Evolutionary conservation across 495 filamentous ascomycete genomes (phyloP).

Genomic region (Hypomontagnella monticulosa): DNA sequence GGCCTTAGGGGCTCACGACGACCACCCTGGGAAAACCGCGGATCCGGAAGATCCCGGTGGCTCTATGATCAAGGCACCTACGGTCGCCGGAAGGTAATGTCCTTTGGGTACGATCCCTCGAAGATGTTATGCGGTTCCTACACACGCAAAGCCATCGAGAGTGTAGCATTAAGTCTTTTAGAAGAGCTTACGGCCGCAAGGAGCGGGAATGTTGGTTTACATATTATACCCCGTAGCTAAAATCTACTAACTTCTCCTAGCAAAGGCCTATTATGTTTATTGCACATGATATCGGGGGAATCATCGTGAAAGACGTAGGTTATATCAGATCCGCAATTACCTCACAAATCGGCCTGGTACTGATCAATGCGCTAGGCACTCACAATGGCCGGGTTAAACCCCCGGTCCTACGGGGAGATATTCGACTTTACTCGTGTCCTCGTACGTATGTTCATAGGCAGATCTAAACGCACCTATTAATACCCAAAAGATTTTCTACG

Average conservation of each 20-base stretch:
- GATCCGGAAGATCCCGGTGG: neutral
- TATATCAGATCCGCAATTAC: neutral
- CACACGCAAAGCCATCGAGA: neutral
- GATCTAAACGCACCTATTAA: neutral
- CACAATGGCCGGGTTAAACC: slow-evolving; percentile 5
- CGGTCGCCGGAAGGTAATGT: slow-evolving; percentile 2
- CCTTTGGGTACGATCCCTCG: slow-evolving; percentile 1
- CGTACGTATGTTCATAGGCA: slow-evolving; percentile 1
- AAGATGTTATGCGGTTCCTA: neutral
- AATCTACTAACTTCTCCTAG: neutral
- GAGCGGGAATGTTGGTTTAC: neutral
- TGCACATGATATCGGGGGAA: slow-evolving; percentile 30
- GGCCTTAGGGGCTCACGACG: slow-evolving; percentile 6
- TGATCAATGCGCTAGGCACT: slow-evolving; percentile 11
- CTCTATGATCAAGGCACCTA: slow-evolving; percentile 6
- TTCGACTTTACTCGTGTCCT: slow-evolving; percentile 16
- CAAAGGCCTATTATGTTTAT: slow-evolving; percentile 20
- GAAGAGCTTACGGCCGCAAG: neutral
- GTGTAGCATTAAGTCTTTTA: neutral
- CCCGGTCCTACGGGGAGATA: slow-evolving; percentile 11
- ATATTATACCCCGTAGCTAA: neutral
- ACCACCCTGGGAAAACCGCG: slow-evolving; percentile 12
- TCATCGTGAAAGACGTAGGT: slow-evolving; percentile 29
- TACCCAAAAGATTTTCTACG: slow-evolving; percentile 23
- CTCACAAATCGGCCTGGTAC: neutral